These are phyloP conservation scores for Boletus huronensis DNA, from an alignment of 768 basidiomycete species.

Conservation along the genomic window DNA sequence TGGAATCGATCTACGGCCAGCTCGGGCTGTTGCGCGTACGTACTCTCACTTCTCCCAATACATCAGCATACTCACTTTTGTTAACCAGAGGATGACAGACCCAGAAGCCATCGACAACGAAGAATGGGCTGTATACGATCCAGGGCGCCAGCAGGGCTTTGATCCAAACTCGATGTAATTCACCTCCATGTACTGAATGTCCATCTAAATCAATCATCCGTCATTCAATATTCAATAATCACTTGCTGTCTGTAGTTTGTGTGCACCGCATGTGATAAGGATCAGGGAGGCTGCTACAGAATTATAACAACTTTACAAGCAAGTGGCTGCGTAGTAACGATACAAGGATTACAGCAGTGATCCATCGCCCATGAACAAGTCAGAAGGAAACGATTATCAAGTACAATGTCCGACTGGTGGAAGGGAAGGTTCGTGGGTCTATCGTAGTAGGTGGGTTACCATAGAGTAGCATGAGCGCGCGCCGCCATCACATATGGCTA, in stretches of 20 bases:
- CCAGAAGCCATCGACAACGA: background rate
- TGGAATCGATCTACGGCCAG: conserved; percentile 10
- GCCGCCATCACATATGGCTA: conserved; percentile 11
- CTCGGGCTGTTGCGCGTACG: conserved; percentile 13
- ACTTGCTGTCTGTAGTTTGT: background rate
- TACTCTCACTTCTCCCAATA: background rate
- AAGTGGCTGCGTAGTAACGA: background rate
- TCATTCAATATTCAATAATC: background rate
- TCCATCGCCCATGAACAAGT: background rate
- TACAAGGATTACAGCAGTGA: conserved; percentile 11
- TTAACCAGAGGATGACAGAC: conserved; percentile 10
- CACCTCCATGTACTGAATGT: background rate
- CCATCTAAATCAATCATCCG: background rate
- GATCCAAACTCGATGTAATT: background rate
- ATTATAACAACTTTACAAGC: background rate
- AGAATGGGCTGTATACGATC: conserved; percentile 1
- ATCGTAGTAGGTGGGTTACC: background rate
- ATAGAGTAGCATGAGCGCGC: conserved; percentile 8
- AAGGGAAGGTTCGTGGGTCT: conserved; percentile 1
- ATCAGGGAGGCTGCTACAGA: background rate
- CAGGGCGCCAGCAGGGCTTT: background rate
- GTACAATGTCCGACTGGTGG: conserved; percentile 5
- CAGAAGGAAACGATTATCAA: background rate
- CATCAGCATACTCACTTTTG: background rate
- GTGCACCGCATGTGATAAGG: background rate